Evolutionary conservation across 2,329 filamentous ascomycete species (phyloP).

Genomic region (Aureobasidium pullulans): DNA sequence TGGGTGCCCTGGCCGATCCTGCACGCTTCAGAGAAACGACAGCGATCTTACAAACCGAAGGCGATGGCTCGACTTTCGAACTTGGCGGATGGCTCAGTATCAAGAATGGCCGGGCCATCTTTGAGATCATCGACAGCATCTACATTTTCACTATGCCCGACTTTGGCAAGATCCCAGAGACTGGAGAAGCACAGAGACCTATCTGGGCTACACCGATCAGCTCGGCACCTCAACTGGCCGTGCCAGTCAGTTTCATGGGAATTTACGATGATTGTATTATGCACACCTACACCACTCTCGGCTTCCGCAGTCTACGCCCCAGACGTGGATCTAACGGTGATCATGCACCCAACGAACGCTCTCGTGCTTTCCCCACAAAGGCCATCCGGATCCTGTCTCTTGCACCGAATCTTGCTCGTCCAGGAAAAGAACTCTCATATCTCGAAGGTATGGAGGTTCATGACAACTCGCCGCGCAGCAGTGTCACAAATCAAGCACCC

Average conservation of each 20-base stretch:
- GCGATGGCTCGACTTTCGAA: slow-evolving; percentile 35
- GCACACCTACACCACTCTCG: slow-evolving; percentile 32
- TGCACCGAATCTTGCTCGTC: slow-evolving; percentile 22
- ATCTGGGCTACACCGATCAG: slow-evolving; percentile 28
- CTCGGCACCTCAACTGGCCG: slow-evolving; percentile 31
- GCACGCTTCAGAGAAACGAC: slow-evolving; percentile 23
- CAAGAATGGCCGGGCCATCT: slow-evolving; percentile 35
- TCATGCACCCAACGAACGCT: slow-evolving; percentile 9
- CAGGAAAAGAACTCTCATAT: slow-evolving; percentile 3
- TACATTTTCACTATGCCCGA: slow-evolving; percentile 37
- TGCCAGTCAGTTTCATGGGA: slow-evolving; percentile 42
- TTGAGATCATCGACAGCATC: slow-evolving; percentile 37
- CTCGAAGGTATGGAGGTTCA: not conserved
- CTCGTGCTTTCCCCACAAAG: slow-evolving; percentile 33
- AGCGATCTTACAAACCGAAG: slow-evolving; percentile 36
- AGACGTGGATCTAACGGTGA: not conserved
- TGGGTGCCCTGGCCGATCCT: slow-evolving; percentile 28
- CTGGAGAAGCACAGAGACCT: slow-evolving; percentile 14
- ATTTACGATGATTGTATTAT: slow-evolving; percentile 42
- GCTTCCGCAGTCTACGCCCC: not conserved
- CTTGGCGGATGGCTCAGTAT: slow-evolving; percentile 42
- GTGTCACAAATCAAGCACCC: not conserved
- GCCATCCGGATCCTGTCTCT: slow-evolving; percentile 34
- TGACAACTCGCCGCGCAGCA: not conserved
- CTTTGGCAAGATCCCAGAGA: slow-evolving; percentile 18